Conservation (phyloP, 1,284 basidiomycete genomes). For the Trichosporon faecale region DNA sequence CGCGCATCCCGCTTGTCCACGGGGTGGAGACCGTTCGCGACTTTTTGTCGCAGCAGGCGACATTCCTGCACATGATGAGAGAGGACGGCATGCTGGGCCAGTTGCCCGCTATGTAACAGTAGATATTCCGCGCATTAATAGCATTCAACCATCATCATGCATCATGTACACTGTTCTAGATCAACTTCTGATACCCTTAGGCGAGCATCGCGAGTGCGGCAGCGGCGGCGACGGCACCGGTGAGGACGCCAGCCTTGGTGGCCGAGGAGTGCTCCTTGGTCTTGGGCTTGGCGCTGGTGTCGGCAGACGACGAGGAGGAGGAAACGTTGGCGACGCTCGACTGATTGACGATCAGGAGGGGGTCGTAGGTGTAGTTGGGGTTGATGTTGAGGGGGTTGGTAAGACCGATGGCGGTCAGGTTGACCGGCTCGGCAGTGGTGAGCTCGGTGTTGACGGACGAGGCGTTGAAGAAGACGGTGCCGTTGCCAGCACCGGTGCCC, state of each 20-base stretch:
- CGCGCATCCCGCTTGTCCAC: constrained; percentile 34
- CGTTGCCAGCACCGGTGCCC: constrained; percentile 42
- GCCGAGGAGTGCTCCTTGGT: neutral
- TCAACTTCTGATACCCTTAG: neutral
- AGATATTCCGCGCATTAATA: constrained; percentile 10
- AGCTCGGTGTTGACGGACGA: constrained; percentile 24
- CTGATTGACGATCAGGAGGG: neutral
- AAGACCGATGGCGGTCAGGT: constrained; percentile 28
- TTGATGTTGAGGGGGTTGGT: constrained; percentile 30
- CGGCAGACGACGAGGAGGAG: neutral
- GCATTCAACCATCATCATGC: constrained; percentile 12
- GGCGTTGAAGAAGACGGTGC: constrained; percentile 33
- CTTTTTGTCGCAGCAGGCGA: constrained; percentile 38
- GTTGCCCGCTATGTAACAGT: constrained; percentile 11
- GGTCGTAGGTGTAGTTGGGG: constrained; percentile 30
- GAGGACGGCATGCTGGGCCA: constrained; percentile 38
- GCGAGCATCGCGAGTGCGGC: neutral
- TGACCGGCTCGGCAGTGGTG: constrained; percentile 23
- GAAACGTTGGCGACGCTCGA: neutral
- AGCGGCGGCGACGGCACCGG: neutral
- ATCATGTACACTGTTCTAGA: constrained; percentile 4
- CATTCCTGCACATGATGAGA: constrained; percentile 36
- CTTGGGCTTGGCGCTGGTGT: neutral
- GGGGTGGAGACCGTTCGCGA: constrained; percentile 42
- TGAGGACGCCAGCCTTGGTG: neutral